These are phyloP conservation scores for Penicillium sp. DNA, from an alignment of 2,329 filamentous ascomycete genomes.

Conservation along the genomic window DNA sequence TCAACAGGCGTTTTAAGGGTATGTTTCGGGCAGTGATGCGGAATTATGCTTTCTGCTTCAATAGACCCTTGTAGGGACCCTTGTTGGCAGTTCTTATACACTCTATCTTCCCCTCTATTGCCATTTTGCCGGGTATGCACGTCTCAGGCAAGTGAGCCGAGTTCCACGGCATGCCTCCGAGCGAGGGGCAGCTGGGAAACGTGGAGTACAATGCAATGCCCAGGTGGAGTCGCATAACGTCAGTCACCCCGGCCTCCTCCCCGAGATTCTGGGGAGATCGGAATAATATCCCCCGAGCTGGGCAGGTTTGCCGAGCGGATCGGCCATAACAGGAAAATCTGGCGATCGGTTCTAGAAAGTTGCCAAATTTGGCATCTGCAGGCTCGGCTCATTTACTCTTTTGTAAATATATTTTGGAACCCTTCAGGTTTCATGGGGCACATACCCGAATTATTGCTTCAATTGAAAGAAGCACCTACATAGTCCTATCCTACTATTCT, in stretches of 20 bases:
- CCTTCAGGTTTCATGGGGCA: too few species aligned
- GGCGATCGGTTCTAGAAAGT: too few species aligned
- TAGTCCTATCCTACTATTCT: too few species aligned
- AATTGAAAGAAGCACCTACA: too few species aligned
- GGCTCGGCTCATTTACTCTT: too few species aligned
- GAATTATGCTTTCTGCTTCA: neutral
- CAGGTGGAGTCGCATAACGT: conserved; percentile 9
- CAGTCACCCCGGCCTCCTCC: conserved; percentile 7
- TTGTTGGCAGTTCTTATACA: neutral
- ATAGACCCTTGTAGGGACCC: too few species aligned
- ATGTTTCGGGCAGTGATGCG: neutral
- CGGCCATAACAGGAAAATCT: neutral
- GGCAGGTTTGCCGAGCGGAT: conserved; percentile 14
- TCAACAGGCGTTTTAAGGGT: neutral
- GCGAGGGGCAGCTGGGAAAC: conserved; percentile 2
- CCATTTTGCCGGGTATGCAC: conserved; percentile 1
- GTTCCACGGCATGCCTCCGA: neutral
- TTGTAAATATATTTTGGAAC: too few species aligned
- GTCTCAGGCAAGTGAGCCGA: conserved; percentile 6
- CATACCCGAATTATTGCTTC: too few species aligned
- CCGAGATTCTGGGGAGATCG: conserved; percentile 10
- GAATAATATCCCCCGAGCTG: conserved; percentile 9
- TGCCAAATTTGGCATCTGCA: neutral
- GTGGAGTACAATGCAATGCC: conserved; percentile 3
- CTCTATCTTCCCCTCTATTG: neutral